Evolutionary conservation across 306 rosid genomes (phyloP), one percentile per base, ranked within the genome.

Genomic region (Lagenaria siceraria): DNA sequence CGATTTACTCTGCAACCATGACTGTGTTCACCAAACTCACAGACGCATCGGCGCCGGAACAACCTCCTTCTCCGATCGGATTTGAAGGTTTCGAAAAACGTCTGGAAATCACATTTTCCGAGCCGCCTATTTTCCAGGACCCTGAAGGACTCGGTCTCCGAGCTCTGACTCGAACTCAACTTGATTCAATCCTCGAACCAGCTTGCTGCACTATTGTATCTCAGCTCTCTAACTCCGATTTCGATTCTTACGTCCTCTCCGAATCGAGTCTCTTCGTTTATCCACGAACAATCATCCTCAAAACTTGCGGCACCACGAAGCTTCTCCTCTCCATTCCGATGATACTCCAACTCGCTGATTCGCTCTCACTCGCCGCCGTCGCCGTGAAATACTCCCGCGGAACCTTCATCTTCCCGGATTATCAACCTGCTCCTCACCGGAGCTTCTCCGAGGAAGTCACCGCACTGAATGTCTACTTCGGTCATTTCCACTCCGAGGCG

Each of bases 81-180:
- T 89, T 87, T 22, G 93, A 89, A 84, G 93, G 93, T 6, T 87
- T 82, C 42, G 93, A 89, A 80, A 89, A 89, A 77, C 87, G 93
- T 4, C 78, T 89, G 3, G 93, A 87, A 70, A 83, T 87, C 64
- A 61, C 83, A 54, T 87, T 87, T 76, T 21, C 76, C 0, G 82
- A 83, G 80, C 79, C 85, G 14, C 58, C 85, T 3, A 25, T 82
- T 36, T 87, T 85, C 75, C 22, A 35, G 65, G 88, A 87, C 43
- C 85, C 89, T 4, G 27, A 73, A 3, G 88, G 85, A 22, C 69
- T 79, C 25, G 91, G 89, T 25, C 86, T 89, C 33, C 85, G 91
- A 40, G 81, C 79, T 22, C 86, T 87, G 35, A 85, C 82, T 49
- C 87, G 86, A 2, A 7, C 84, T 49, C 87, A 89, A 46, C 21